phyloP scores from a whole-genome alignment of 2,329 filamentous ascomycete genomes.

The Neopestalotiopsis sp. region DNA sequence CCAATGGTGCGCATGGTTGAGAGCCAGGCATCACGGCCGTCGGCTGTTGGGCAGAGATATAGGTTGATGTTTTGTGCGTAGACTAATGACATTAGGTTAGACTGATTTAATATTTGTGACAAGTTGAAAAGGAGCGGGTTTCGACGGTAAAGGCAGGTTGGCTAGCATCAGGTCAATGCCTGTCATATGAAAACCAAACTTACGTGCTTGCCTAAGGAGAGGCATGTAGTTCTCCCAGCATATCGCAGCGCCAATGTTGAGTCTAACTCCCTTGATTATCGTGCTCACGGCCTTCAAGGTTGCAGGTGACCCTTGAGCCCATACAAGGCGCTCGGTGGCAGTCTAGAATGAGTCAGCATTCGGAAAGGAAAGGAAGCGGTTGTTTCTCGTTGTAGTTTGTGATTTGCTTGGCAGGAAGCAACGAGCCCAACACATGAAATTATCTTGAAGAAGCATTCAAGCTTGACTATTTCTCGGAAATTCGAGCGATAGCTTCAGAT shows the following conservation, averaged over 20 bases:
- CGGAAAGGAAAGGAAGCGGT: neutral
- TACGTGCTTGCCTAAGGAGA: slow-evolving; percentile 4
- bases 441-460: no score
- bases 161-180: neutral
- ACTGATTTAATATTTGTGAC: slow-evolving; percentile 45
- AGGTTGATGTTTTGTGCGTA: slow-evolving; percentile 92
- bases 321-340: slow-evolving; percentile 80
- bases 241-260: slow-evolving; percentile 86
- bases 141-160: neutral
- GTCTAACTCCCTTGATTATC: slow-evolving; percentile 75
- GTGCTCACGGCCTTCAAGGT: slow-evolving; percentile 82
- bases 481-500: no score
- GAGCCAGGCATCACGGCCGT: slow-evolving; percentile 82
- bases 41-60: slow-evolving; percentile 89
- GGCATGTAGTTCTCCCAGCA: slow-evolving; percentile 92
- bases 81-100: slow-evolving; percentile 40
- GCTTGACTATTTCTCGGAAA: no score
- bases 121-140: neutral
- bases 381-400: neutral
- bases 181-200: neutral
- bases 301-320: slow-evolving; percentile 82
- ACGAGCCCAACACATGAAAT: neutral
- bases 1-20: slow-evolving; percentile 82
- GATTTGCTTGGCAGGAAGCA: neutral
- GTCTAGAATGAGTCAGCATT: slow-evolving; percentile 54